Evolutionary conservation across 2,329 filamentous ascomycete species (phyloP).

Genomic region (Fusarium heterosporum): DNA sequence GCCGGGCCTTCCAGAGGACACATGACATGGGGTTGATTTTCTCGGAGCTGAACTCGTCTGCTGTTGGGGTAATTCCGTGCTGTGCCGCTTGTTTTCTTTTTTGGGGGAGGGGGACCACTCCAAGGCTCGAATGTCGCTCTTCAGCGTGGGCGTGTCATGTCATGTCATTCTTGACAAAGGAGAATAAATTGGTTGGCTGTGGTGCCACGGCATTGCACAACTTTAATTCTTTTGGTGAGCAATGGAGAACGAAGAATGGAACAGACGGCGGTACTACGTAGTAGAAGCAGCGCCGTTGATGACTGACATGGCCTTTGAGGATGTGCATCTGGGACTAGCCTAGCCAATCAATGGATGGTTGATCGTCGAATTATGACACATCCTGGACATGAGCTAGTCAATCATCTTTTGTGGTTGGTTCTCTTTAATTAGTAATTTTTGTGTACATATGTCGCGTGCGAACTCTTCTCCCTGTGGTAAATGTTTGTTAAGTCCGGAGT

Average conservation of each 20-base stretch:
- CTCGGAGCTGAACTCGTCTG: conserved; percentile 19
- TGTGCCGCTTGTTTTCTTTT: background rate
- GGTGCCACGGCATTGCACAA: conserved; percentile 30
- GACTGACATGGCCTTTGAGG: conserved; percentile 12
- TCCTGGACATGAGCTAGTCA: background rate
- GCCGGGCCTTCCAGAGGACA: conserved; percentile 18
- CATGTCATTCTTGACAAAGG: conserved; percentile 8
- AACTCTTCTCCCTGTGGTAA: background rate
- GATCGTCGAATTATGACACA: conserved; percentile 8
- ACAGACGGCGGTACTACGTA: background rate
- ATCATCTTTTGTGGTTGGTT: conserved; percentile 21
- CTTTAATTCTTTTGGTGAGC: conserved; percentile 30
- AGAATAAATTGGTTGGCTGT: conserved; percentile 29
- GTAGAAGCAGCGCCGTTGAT: background rate
- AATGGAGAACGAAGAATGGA: background rate
- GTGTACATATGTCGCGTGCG: conserved; percentile 23
- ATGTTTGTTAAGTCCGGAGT: background rate
- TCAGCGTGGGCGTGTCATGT: conserved; percentile 25
- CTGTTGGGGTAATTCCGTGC: background rate
- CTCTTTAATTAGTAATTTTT: conserved; percentile 20
- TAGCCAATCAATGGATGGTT: conserved; percentile 24
- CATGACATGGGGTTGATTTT: conserved; percentile 7
- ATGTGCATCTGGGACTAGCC: conserved; percentile 12
- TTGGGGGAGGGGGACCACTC: conserved; percentile 20
- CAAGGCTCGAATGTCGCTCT: conserved; percentile 20